phyloP scores from a whole-genome alignment of 371 early-diverging fungal genomes.

The Lichtheimia ramosa region DNA sequence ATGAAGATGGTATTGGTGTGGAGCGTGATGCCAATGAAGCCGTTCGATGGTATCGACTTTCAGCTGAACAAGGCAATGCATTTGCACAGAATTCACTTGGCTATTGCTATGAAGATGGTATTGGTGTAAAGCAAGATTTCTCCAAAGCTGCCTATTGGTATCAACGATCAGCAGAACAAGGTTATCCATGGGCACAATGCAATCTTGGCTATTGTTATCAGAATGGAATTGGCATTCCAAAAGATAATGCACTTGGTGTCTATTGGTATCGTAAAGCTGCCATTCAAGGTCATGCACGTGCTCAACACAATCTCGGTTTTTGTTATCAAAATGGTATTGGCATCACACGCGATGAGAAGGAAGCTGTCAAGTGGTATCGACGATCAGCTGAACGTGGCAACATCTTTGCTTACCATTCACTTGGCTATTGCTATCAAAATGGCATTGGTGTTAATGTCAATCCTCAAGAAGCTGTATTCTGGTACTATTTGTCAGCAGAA shows the following conservation, averaged over 20 bases:
- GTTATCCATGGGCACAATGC: conserved; percentile 50
- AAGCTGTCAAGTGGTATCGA: conserved; percentile 73
- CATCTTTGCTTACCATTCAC: conserved; percentile 78
- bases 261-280: conserved; percentile 55
- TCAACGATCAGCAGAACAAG: conserved; percentile 67
- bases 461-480: conserved; percentile 66
- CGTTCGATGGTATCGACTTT: conserved; percentile 70
- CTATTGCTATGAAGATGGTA: conserved; percentile 78
- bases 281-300: conserved; percentile 49
- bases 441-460: conserved; percentile 77
- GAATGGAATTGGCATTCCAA: conserved; percentile 77
- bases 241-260: conserved; percentile 64
- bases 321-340: conserved; percentile 86
- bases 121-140: conserved; percentile 62
- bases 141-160: conserved; percentile 60
- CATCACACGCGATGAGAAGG: conserved; percentile 56
- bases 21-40: conserved; percentile 67
- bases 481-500: conserved; percentile 67
- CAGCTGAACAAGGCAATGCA: conserved; percentile 77
- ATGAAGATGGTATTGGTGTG: conserved; percentile 81
- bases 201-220: conserved; percentile 74
- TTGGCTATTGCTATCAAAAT: conserved; percentile 88
- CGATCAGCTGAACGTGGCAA: conserved; percentile 78
- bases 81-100: conserved; percentile 84
- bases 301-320: conserved; percentile 87